Evolutionary conservation across 129 eudicot genomes (phyloP).

Genomic region (Flaveria brownii): DNA sequence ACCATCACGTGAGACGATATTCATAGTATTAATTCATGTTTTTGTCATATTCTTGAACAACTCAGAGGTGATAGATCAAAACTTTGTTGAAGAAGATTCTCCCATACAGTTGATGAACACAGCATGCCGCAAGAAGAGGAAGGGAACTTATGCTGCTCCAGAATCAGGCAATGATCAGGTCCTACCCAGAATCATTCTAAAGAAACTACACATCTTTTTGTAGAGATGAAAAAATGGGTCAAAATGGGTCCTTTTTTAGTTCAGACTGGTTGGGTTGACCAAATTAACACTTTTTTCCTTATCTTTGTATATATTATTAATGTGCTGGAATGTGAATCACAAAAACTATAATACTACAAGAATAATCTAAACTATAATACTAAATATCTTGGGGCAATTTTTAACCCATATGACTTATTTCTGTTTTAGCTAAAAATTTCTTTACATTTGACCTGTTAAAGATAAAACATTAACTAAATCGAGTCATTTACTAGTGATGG

Average conservation of each 20-base stretch:
- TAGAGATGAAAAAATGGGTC: not conserved
- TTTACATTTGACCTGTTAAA: not conserved
- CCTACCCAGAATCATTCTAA: constrained; percentile 9
- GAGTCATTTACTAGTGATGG: not conserved
- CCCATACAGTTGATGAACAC: constrained; percentile 33
- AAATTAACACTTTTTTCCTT: not conserved
- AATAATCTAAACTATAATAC: not conserved
- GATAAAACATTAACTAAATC: not conserved
- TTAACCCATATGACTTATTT: not conserved
- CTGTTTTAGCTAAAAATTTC: no score
- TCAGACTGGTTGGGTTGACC: not conserved
- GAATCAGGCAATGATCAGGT: constrained; percentile 50
- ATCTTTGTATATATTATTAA: not conserved
- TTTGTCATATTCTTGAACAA: not conserved
- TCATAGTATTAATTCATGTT: not conserved
- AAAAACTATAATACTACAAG: not conserved
- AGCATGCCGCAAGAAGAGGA: constrained; percentile 38
- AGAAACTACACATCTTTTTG: not conserved
- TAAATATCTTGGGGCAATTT: not conserved
- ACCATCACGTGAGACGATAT: not conserved
- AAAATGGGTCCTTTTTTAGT: not conserved
- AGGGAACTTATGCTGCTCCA: constrained; percentile 32
- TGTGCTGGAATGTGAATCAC: not conserved
- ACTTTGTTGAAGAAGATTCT: constrained; percentile 58
- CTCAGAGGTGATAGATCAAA: constrained; percentile 65